A percentile compares a stretch with the other conserved stretches of the same genome.
Conservation (phyloP, 192 early-diverging fungal species). For the Chytriomyces confervae region DNA sequence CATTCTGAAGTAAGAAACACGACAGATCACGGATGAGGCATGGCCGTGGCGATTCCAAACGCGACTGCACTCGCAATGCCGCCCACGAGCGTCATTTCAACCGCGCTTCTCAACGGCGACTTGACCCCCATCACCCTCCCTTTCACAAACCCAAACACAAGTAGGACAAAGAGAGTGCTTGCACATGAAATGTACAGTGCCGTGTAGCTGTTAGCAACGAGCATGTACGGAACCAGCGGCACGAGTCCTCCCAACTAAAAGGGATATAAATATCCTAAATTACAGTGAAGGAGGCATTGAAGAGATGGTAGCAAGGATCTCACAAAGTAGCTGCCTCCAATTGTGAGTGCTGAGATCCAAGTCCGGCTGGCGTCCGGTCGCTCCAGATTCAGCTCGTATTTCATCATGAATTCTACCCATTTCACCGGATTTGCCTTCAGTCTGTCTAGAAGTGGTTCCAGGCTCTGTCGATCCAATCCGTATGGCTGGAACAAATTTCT, state of each 20-base stretch:
- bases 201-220: slow-evolving; percentile 41
- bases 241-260: slow-evolving; percentile 60
- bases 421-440: slow-evolving; percentile 57
- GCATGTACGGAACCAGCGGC: slow-evolving; percentile 68
- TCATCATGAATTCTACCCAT: slow-evolving; percentile 79
- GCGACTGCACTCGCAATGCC: not conserved
- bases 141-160: slow-evolving; percentile 70
- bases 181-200: slow-evolving; percentile 60
- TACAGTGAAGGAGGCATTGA: not conserved
- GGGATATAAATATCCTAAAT: not conserved
- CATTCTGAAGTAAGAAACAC: not conserved
- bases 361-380: slow-evolving; percentile 59
- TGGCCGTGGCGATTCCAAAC: not conserved
- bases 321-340: slow-evolving; percentile 64
- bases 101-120: slow-evolving; percentile 1
- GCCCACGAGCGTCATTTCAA: slow-evolving; percentile 11
- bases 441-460: slow-evolving; percentile 61
- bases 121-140: slow-evolving; percentile 48
- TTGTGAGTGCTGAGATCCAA: slow-evolving; percentile 65
- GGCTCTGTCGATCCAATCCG: slow-evolving; percentile 53
- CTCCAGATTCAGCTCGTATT: slow-evolving; percentile 69
- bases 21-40: not conserved
- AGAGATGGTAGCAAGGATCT: not conserved
- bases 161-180: slow-evolving; percentile 55
- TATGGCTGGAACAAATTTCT: slow-evolving; percentile 47